These are phyloP conservation scores for Neofusicoccum umdonicola DNA, from an alignment of 2,329 filamentous ascomycete species.

Conservation along the genomic window DNA sequence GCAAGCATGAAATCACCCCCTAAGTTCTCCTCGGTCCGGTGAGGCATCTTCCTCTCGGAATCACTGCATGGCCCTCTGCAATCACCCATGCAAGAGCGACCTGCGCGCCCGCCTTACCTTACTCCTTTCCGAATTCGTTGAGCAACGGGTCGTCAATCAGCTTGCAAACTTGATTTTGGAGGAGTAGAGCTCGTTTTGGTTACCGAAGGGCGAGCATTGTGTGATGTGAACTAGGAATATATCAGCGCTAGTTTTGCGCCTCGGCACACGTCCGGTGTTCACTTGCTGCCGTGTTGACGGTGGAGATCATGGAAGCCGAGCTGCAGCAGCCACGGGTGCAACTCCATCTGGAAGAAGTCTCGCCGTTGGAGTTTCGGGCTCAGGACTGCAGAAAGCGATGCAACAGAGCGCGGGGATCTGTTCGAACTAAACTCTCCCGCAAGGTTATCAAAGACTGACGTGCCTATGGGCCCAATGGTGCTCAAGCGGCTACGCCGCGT, in stretches of 20 bases:
- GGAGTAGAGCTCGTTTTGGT: constrained; percentile 62
- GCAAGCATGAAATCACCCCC: constrained; percentile 58
- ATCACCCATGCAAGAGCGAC: constrained; percentile 84
- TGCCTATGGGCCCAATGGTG: background rate
- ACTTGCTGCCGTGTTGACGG: constrained; percentile 50
- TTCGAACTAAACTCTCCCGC: background rate
- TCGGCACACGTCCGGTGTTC: constrained; percentile 63
- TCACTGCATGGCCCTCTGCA: constrained; percentile 75
- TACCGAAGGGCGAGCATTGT: constrained; percentile 82
- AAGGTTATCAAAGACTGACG: background rate
- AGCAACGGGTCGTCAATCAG: constrained; percentile 65
- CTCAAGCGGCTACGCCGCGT: background rate
- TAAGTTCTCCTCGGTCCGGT: constrained; percentile 31
- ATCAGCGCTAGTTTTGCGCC: constrained; percentile 61
- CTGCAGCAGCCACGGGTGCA: constrained; percentile 55
- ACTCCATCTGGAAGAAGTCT: constrained; percentile 44
- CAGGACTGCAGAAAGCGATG: background rate
- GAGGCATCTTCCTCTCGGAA: constrained; percentile 57
- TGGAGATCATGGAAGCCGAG: constrained; percentile 49
- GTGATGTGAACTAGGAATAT: constrained; percentile 72
- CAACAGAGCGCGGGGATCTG: background rate
- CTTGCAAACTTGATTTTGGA: constrained; percentile 64
- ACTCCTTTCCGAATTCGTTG: constrained; percentile 65
- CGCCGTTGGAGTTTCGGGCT: background rate
- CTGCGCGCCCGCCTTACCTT: constrained; percentile 75